Evolutionary conservation across 176 grass and related monocot species (phyloP).

Genomic region (Carex parvula): DNA sequence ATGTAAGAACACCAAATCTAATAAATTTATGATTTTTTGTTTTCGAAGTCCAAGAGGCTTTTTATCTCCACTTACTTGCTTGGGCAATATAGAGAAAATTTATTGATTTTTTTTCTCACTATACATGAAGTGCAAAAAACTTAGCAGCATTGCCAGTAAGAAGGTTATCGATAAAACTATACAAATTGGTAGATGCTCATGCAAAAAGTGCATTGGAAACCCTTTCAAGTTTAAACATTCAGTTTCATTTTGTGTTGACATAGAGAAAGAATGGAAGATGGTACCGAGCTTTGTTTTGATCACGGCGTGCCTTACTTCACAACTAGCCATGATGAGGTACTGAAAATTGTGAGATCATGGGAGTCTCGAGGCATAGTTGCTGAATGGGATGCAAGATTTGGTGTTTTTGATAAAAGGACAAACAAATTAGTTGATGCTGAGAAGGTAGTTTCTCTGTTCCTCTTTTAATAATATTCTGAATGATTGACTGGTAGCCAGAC

Average conservation of each 20-base stretch:
- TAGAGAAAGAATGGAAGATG: conserved; percentile 66
- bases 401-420: conserved; percentile 42
- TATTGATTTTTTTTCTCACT: not conserved
- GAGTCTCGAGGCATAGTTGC: conserved; percentile 61
- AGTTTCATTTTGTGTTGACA: conserved; percentile 11
- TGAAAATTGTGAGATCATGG: conserved; percentile 52
- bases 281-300: conserved; percentile 71
- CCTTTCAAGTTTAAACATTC: not conserved
- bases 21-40: not conserved
- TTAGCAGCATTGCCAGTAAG: not conserved
- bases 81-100: not conserved
- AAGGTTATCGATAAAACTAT: not conserved
- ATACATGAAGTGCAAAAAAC: not conserved
- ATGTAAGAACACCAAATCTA: not conserved
- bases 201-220: not conserved
- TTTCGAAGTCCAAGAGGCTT: not conserved
- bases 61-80: not conserved
- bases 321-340: conserved; percentile 57
- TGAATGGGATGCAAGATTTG: conserved; percentile 71
- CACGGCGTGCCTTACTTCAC: conserved; percentile 86
- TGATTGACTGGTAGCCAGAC: not conserved
- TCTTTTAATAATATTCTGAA: not conserved
- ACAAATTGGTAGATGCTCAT: not conserved
- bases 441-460: conserved; percentile 33
- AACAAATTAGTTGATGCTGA: conserved; percentile 58